phyloP scores from a whole-genome alignment of 768 basidiomycete species.

The Hericium coralloides region DNA sequence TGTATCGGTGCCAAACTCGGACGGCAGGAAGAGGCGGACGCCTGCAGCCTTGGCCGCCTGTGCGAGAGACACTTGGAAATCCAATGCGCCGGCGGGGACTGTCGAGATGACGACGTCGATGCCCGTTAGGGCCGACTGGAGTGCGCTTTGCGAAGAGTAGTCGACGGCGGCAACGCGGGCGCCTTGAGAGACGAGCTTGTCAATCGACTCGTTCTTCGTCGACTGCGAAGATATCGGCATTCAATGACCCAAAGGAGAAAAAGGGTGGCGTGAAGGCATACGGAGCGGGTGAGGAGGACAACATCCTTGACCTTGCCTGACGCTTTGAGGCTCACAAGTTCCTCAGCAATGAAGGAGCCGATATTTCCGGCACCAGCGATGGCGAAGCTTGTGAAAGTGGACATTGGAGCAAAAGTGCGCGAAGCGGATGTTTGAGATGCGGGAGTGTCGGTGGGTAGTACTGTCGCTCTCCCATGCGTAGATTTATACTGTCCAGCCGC shows the following conservation, averaged over 20 bases:
- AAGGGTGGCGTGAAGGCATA: not conserved
- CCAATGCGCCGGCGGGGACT: not conserved
- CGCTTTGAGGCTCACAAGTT: not conserved
- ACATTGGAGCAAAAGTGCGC: not conserved
- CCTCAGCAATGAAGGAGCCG: not conserved
- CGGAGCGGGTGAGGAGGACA: not conserved
- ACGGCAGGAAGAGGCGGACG: constrained; percentile 1
- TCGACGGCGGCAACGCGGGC: not conserved
- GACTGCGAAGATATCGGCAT: not conserved
- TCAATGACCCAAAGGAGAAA: not conserved
- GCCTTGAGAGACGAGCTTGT: not conserved
- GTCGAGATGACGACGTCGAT: not conserved
- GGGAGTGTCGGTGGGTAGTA: no score
- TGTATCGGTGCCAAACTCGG: not conserved
- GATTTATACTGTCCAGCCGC: no score
- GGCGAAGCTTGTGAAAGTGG: not conserved
- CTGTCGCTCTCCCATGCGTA: no score
- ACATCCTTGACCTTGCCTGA: not conserved
- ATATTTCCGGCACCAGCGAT: not conserved
- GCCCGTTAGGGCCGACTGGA: not conserved
- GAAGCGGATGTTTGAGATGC: no score
- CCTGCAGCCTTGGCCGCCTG: constrained; percentile 2
- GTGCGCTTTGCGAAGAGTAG: not conserved
- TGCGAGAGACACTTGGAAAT: not conserved
- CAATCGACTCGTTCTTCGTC: not conserved